Conservation (phyloP, 257 asterid species). For the Perilla frutescens region DNA sequence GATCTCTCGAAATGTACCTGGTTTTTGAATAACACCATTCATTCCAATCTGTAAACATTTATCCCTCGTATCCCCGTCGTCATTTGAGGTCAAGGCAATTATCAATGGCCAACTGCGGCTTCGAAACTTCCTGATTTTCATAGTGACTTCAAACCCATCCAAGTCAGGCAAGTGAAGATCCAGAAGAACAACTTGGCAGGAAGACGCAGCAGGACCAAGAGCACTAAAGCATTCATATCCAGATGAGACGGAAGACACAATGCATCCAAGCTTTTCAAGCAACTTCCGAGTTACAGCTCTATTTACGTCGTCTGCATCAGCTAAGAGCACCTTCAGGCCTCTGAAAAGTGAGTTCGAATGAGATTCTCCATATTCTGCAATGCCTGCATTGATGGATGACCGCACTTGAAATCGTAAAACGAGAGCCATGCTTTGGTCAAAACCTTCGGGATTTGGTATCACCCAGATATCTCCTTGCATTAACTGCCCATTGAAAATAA, state of each 20-base stretch:
- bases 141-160: conserved; percentile 80
- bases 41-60: conserved; percentile 72
- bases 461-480: conserved; percentile 97
- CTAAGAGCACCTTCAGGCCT: conserved; percentile 80
- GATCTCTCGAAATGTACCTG: conserved; percentile 68
- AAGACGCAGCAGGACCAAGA: conserved; percentile 55
- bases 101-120: conserved; percentile 84
- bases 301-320: conserved; percentile 73
- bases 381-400: conserved; percentile 48
- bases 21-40: conserved; percentile 79
- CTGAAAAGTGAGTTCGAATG: conserved; percentile 60
- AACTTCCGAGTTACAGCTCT: conserved; percentile 76
- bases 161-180: conserved; percentile 86
- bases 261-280: conserved; percentile 89
- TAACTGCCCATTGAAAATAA: conserved; percentile 54
- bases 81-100: conserved; percentile 66
- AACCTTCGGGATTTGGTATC: conserved; percentile 64
- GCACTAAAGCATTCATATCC: conserved; percentile 79
- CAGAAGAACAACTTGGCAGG: conserved; percentile 62
- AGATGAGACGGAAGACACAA: conserved; percentile 69
- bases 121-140: conserved; percentile 72
- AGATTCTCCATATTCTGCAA: conserved; percentile 59
- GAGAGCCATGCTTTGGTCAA: conserved; percentile 81
- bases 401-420: conserved; percentile 71
- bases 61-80: conserved; percentile 57